Evolutionary conservation across 2,329 filamentous ascomycete genomes (phyloP).

Genomic region (Pseudocercospora fijiensis): DNA sequence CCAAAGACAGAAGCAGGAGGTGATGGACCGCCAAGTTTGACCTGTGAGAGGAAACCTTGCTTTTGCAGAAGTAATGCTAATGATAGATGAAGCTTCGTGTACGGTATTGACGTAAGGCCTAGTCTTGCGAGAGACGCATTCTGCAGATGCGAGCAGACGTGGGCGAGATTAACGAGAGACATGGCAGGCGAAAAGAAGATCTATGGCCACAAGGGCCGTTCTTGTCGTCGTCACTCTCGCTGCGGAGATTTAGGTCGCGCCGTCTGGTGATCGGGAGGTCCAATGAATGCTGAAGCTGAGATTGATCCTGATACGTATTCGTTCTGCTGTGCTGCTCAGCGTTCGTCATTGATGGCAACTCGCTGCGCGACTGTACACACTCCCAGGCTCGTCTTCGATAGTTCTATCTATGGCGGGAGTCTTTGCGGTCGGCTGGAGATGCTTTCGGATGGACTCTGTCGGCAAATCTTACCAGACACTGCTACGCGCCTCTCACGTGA

Average conservation of each 20-base stretch:
- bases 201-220: conserved; percentile 16
- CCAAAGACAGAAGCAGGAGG: conserved; percentile 49
- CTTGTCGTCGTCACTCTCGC: background rate
- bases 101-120: conserved; percentile 77
- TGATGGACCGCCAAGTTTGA: conserved; percentile 68
- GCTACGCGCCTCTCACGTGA: background rate
- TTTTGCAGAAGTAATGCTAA: conserved; percentile 76
- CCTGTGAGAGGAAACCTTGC: conserved; percentile 75
- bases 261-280: background rate
- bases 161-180: conserved; percentile 71
- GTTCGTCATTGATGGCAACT: background rate
- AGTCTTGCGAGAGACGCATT: conserved; percentile 84
- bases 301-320: too few species aligned
- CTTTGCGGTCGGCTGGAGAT: background rate
- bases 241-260: background rate
- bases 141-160: conserved; percentile 87
- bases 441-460: background rate
- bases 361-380: background rate
- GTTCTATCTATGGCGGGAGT: background rate
- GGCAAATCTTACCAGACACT: background rate
- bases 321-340: background rate
- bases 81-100: conserved; percentile 75
- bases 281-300: background rate
- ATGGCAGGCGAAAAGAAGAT: conserved; percentile 44
- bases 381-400: background rate